These are phyloP conservation scores for Aspergillus brasiliensis DNA, from an alignment of 2,329 filamentous ascomycete species.

Conservation along the genomic window DNA sequence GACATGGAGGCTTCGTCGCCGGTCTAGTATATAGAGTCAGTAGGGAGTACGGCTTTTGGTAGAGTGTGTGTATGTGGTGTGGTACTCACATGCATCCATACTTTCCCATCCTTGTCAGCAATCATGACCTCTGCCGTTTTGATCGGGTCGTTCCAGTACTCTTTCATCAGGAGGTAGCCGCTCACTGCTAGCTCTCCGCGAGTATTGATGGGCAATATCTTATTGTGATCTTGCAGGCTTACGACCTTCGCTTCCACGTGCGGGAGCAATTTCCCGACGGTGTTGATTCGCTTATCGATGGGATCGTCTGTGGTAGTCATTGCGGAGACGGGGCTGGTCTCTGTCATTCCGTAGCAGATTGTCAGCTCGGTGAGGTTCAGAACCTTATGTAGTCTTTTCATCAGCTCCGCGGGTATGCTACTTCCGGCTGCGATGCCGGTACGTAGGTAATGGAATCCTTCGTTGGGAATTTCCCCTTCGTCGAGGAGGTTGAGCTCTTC, in stretches of 20 bases:
- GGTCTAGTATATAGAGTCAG: slow-evolving; percentile 53
- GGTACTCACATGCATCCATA: slow-evolving; percentile 74
- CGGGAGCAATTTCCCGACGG: slow-evolving; percentile 79
- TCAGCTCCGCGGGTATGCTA: slow-evolving; percentile 79
- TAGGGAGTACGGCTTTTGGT: slow-evolving; percentile 1
- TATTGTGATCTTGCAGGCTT: slow-evolving; percentile 61
- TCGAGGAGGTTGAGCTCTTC: slow-evolving; percentile 79
- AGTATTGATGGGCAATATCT: slow-evolving; percentile 64
- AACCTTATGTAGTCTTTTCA: slow-evolving; percentile 62
- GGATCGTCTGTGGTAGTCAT: slow-evolving; percentile 84
- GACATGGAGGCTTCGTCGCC: slow-evolving; percentile 92
- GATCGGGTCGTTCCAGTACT: slow-evolving; percentile 77
- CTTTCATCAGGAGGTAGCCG: slow-evolving; percentile 88
- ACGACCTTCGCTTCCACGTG: slow-evolving; percentile 83
- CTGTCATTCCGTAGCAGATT: slow-evolving; percentile 97
- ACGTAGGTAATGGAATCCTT: slow-evolving; percentile 66
- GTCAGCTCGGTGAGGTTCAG: slow-evolving; percentile 81
- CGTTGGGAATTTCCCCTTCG: slow-evolving; percentile 46
- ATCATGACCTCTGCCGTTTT: slow-evolving; percentile 71
- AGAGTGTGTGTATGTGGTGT: no score
- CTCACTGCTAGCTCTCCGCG: slow-evolving; percentile 79
- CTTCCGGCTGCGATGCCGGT: slow-evolving; percentile 93
- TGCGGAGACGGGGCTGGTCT: slow-evolving; percentile 69
- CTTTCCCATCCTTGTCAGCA: slow-evolving; percentile 54
- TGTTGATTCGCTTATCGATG: slow-evolving; percentile 69